phyloP scores from a whole-genome alignment of 257 asterid species.

The Parsonsia alboflavescens region DNA sequence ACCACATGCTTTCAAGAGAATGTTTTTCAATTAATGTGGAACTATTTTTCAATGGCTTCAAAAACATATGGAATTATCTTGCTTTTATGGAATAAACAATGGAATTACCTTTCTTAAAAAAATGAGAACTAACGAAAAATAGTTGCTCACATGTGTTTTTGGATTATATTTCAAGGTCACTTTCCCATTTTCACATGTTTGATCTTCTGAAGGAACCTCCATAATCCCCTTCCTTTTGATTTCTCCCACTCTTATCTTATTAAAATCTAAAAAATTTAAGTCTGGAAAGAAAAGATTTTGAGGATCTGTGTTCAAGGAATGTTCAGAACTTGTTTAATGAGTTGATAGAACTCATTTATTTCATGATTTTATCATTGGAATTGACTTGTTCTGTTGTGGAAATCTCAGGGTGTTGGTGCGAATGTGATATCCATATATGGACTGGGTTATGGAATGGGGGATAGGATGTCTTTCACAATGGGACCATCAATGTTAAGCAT shows the following conservation, averaged over 20 bases:
- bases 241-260: background rate
- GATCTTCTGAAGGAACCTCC: background rate
- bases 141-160: background rate
- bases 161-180: background rate
- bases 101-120: background rate
- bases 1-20: background rate
- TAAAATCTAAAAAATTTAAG: background rate
- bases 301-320: background rate
- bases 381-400: slow-evolving; percentile 21
- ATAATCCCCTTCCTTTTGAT: background rate
- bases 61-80: too few species aligned
- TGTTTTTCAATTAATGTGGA: too few species aligned
- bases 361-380: background rate
- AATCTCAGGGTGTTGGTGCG: slow-evolving; percentile 44
- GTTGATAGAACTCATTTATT: background rate
- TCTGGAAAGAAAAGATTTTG: background rate
- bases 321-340: background rate
- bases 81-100: too few species aligned
- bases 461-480: slow-evolving; percentile 44
- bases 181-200: background rate
- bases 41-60: too few species aligned
- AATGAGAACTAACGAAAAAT: background rate
- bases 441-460: slow-evolving; percentile 50
- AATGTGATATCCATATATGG: slow-evolving; percentile 45
- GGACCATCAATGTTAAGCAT: slow-evolving; percentile 45